Conservation (phyloP, 805 yeast species). For the Candida coquimbonensis region DNA sequence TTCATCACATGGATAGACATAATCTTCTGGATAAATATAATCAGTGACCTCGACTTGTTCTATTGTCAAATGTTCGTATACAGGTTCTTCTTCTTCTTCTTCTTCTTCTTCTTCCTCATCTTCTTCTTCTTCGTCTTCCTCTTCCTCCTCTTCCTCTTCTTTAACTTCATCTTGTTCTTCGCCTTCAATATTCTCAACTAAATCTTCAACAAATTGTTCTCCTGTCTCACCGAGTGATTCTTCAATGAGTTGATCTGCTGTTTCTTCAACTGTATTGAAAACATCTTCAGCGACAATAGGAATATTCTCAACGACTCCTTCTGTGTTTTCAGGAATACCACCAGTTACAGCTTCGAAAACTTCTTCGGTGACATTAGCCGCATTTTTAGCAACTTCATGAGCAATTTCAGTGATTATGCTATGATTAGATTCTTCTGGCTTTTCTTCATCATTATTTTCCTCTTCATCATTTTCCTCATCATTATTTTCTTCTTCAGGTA, state of each 20-base stretch:
- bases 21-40: conserved; percentile 4
- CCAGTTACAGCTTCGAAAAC: conserved; percentile 12
- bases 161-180: not conserved
- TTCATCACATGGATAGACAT: not conserved
- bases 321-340: conserved; percentile 7
- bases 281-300: not conserved
- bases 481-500: not conserved
- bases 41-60: conserved; percentile 8
- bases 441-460: not conserved
- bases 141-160: too few relatives aligned
- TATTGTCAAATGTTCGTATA: conserved; percentile 1
- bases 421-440: not conserved
- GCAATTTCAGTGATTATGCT: not conserved
- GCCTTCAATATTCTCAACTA: conserved; percentile 1
- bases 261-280: not conserved
- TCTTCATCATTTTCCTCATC: too few relatives aligned
- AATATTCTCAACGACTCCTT: not conserved
- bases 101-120: too few relatives aligned
- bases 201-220: conserved; percentile 5
- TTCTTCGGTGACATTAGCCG: not conserved
- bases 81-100: not conserved
- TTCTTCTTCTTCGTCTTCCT: not conserved
- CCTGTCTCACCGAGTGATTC: conserved; percentile 7
- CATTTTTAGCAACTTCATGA: not conserved
- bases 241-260: conserved; percentile 1